These are phyloP conservation scores for Hanseniaspora sp. DNA, from an alignment of 1,139 yeast genomes.

Conservation along the genomic window DNA sequence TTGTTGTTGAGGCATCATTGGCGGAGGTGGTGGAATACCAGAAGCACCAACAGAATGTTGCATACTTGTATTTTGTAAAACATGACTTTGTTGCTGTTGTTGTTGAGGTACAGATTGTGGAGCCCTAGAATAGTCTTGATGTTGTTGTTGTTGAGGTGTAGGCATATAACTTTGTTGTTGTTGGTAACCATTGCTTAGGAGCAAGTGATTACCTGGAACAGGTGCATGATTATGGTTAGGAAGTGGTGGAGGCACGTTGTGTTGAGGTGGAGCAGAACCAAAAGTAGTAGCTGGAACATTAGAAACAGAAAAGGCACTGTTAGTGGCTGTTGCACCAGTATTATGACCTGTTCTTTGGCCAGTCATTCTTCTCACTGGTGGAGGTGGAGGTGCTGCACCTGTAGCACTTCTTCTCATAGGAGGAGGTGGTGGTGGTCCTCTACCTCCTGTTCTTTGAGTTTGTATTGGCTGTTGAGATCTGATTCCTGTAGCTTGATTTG, in stretches of 20 bases:
- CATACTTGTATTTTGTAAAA: no score
- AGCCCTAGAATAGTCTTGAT: constrained; percentile 31
- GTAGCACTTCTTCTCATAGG: constrained; percentile 28
- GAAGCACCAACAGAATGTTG: constrained; percentile 13
- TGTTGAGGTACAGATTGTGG: constrained; percentile 23
- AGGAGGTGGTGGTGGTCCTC: constrained; percentile 29
- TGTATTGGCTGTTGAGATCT: not conserved
- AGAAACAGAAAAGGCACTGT: constrained; percentile 5
- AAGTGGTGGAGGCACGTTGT: constrained; percentile 7
- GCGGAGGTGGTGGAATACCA: constrained; percentile 29
- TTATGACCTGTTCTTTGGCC: constrained; percentile 14
- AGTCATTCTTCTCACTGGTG: constrained; percentile 14
- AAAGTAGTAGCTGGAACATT: constrained; percentile 14
- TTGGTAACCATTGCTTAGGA: not conserved
- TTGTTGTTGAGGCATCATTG: constrained; percentile 25
- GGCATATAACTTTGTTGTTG: constrained; percentile 7
- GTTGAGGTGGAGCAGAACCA: constrained; percentile 2
- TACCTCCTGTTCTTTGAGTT: constrained; percentile 16
- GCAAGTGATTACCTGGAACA: not conserved
- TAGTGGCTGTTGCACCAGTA: not conserved
- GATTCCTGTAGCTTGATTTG: constrained; percentile 17
- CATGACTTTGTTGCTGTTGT: not conserved
- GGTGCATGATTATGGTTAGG: not conserved
- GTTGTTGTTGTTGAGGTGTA: constrained; percentile 14
- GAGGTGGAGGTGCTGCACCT: constrained; percentile 17